These are phyloP conservation scores for Symbiodinium natans DNA, from an alignment of 73 alveolate species.

Conservation along the genomic window DNA sequence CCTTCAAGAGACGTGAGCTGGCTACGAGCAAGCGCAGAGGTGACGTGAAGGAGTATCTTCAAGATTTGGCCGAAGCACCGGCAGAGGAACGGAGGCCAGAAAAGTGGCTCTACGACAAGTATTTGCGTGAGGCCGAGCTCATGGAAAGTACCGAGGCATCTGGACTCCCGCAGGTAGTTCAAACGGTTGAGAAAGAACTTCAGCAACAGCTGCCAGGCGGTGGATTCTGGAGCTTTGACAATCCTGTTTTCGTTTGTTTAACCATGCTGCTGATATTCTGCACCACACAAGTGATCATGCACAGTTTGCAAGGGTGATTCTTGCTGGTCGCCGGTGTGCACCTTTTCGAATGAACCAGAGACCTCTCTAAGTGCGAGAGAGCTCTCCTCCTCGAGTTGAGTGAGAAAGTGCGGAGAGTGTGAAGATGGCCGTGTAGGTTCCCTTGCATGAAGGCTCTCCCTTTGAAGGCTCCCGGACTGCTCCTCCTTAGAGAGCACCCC, in stretches of 20 bases:
- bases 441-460: no score
- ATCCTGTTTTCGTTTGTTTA: constrained; percentile 52
- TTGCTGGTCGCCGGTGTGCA: no score
- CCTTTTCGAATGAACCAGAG: no score
- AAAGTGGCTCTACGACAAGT: constrained; percentile 82
- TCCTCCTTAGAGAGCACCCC: no score
- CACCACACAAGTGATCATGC: constrained; percentile 15
- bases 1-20: constrained; percentile 62
- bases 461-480: no score
- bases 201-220: constrained; percentile 83
- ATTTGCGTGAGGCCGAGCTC: constrained; percentile 37
- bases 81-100: constrained; percentile 31
- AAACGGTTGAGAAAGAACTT: constrained; percentile 31
- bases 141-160: neutral
- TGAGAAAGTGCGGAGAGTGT: no score
- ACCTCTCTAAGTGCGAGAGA: no score
- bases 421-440: no score
- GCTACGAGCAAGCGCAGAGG: constrained; percentile 73
- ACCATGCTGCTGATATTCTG: constrained; percentile 26
- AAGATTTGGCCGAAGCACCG: constrained; percentile 39
- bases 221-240: constrained; percentile 93
- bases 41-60: constrained; percentile 28
- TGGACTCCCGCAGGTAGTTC: constrained; percentile 39
- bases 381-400: no score
- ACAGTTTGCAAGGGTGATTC: neutral